Evolutionary conservation across 495 filamentous ascomycete species (phyloP).

Genomic region (Aspergillus incahuasiensis): DNA sequence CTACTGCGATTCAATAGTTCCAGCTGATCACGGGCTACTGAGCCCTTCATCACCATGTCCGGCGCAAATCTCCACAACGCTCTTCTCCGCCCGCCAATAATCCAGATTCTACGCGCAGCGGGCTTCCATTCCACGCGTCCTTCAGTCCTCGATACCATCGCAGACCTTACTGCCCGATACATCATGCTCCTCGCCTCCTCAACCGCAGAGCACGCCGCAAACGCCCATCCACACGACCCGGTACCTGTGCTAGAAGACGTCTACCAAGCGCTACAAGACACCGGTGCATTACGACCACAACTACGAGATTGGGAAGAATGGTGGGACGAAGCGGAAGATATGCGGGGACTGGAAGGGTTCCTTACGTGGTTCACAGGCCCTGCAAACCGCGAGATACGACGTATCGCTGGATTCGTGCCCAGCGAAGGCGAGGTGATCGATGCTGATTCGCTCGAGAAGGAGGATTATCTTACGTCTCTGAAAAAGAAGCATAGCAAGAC

Average conservation of each 20-base stretch:
- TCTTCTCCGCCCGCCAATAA: constrained; percentile 72
- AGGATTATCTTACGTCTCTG: constrained; percentile 72
- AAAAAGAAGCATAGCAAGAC: constrained; percentile 85
- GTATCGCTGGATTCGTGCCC: constrained; percentile 54
- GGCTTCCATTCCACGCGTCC: constrained; percentile 75
- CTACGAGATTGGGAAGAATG: constrained; percentile 53
- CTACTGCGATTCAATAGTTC: neutral
- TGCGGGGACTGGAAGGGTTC: constrained; percentile 67
- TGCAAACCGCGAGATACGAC: constrained; percentile 65
- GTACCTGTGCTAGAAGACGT: constrained; percentile 66
- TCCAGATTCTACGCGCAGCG: constrained; percentile 81
- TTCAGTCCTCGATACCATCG: constrained; percentile 71
- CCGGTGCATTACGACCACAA: constrained; percentile 63
- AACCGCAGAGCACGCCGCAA: constrained; percentile 57
- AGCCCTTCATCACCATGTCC: constrained; percentile 24
- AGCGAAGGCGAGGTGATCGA: constrained; percentile 44
- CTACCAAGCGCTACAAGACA: constrained; percentile 74
- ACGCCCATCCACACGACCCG: constrained; percentile 46
- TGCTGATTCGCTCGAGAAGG: constrained; percentile 47
- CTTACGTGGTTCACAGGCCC: constrained; percentile 67
- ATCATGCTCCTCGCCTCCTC: constrained; percentile 60
- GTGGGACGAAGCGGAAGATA: constrained; percentile 62
- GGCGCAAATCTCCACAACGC: constrained; percentile 59
- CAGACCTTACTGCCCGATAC: constrained; percentile 72
- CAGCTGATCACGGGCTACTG: neutral